Evolutionary conservation across 169 alveolate genomes (phyloP).

Genomic region (Perkinsus olseni): DNA sequence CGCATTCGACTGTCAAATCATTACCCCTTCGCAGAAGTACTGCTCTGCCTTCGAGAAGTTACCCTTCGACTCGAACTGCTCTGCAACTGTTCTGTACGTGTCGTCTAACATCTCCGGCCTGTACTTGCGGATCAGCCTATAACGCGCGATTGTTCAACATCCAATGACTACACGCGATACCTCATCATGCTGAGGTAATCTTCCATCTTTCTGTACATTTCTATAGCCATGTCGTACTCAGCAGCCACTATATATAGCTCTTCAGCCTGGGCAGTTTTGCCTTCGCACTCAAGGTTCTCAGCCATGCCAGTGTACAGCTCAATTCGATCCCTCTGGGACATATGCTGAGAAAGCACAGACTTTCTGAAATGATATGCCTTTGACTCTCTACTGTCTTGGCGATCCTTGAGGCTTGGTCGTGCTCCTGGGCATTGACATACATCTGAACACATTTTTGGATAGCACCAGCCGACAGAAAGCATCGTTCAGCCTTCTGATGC

Average conservation of each 20-base stretch:
- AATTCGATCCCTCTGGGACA: constrained; percentile 64
- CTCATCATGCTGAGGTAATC: constrained; percentile 9
- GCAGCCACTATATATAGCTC: constrained; percentile 65
- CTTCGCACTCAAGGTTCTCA: constrained; percentile 62
- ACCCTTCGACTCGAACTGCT: constrained; percentile 70
- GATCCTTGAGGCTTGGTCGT: constrained; percentile 73
- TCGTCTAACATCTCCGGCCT: constrained; percentile 71
- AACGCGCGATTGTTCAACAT: background rate
- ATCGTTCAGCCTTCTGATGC: background rate
- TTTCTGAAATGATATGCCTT: too few relatives aligned
- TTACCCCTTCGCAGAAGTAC: constrained; percentile 54
- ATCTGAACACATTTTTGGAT: constrained; percentile 74
- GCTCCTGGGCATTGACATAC: constrained; percentile 69
- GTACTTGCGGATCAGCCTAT: constrained; percentile 58
- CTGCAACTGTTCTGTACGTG: constrained; percentile 73
- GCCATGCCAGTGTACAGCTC: constrained; percentile 67
- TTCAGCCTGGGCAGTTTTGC: constrained; percentile 71
- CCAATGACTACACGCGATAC: background rate
- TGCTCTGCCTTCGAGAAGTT: constrained; percentile 72
- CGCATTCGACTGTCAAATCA: background rate
- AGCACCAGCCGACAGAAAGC: constrained; percentile 51
- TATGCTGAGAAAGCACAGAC: constrained; percentile 15
- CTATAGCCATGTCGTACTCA: constrained; percentile 73
- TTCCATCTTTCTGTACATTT: constrained; percentile 72
- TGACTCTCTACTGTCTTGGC: constrained; percentile 31